phyloP scores from a whole-genome alignment of 2,329 filamentous ascomycete genomes.

The Epichloe baconii region DNA sequence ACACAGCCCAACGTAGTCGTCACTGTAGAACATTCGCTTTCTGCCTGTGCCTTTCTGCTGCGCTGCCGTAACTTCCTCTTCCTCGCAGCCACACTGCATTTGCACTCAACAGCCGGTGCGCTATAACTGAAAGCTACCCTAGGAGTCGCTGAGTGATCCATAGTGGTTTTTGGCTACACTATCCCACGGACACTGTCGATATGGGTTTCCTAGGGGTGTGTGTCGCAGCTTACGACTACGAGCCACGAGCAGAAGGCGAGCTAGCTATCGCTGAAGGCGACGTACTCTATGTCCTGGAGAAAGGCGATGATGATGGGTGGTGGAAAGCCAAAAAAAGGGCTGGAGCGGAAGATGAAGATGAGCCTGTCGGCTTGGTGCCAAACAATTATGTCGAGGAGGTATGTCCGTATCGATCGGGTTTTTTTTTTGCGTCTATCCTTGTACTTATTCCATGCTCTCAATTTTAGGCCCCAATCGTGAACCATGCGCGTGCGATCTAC shows the following conservation, averaged over 20 bases:
- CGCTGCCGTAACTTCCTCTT: neutral
- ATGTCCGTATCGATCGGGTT: constrained; percentile 12
- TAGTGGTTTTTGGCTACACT: neutral
- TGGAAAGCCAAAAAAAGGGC: constrained; percentile 95
- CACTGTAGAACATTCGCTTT: neutral
- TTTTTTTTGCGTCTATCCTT: neutral
- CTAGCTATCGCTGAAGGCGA: constrained; percentile 76
- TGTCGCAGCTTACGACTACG: constrained; percentile 85
- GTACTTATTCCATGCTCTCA: neutral
- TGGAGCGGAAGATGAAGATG: constrained; percentile 70
- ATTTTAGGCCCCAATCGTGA: constrained; percentile 47
- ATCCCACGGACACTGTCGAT: constrained; percentile 8
- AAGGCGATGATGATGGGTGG: constrained; percentile 69
- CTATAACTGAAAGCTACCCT: neutral
- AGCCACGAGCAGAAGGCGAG: constrained; percentile 75
- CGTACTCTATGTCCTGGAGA: constrained; percentile 77
- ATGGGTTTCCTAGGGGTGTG: constrained; percentile 94
- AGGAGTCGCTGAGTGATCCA: neutral
- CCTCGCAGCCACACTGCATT: neutral
- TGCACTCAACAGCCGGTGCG: neutral
- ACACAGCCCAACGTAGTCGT: constrained; percentile 5
- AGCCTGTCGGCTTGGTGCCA: constrained; percentile 79
- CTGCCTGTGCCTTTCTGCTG: neutral
- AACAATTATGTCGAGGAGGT: constrained; percentile 95
- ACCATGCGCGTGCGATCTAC: constrained; percentile 82